Conservation (phyloP, 352 stramenopile genomes). For the Globisporangium yorkense region DNA sequence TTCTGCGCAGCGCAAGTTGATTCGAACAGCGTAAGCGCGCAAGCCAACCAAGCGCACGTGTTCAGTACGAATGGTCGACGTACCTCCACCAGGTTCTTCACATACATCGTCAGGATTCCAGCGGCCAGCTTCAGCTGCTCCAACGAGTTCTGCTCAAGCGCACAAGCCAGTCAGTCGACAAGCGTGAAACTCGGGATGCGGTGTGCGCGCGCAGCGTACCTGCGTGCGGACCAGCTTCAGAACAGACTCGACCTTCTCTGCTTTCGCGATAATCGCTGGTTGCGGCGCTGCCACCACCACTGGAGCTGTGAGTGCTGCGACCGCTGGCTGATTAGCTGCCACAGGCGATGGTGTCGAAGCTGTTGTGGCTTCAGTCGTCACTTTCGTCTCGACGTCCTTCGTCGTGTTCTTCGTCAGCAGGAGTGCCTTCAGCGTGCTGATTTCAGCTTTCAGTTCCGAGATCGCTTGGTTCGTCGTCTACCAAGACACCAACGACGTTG, state of each 20-base stretch:
- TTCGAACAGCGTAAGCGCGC: background rate
- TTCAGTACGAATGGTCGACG: background rate
- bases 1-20: constrained; percentile 32
- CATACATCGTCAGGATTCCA: constrained; percentile 81
- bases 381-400: constrained; percentile 12
- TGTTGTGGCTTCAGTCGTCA: background rate
- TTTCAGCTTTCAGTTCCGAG: constrained; percentile 59
- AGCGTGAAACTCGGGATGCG: background rate
- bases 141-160: constrained; percentile 44
- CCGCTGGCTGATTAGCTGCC: background rate
- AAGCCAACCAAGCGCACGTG: background rate
- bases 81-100: constrained; percentile 83
- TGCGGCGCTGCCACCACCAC: background rate
- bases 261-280: constrained; percentile 17
- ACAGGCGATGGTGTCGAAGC: background rate
- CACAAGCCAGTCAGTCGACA: background rate
- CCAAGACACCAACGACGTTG: background rate
- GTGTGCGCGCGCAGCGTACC: constrained; percentile 13
- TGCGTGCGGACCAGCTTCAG: constrained; percentile 47
- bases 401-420: constrained; percentile 29
- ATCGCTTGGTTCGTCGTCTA: constrained; percentile 50
- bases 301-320: background rate
- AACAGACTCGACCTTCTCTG: constrained; percentile 36
- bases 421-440: constrained; percentile 58
- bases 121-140: constrained; percentile 64